Conservation (phyloP, 306 rosid genomes). For the Trifolium repens region DNA sequence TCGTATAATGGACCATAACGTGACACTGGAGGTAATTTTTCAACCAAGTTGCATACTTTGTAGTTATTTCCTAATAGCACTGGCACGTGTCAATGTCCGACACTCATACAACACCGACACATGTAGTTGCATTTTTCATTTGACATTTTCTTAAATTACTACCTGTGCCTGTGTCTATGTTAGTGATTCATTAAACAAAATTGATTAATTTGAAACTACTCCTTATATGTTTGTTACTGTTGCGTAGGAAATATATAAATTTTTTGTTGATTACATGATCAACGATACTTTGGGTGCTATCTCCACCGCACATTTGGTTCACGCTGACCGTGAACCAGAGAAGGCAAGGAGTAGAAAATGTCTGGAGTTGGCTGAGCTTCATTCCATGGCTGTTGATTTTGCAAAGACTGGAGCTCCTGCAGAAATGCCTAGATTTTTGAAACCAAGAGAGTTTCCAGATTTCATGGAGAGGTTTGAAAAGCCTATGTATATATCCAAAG, state of each 20-base stretch:
- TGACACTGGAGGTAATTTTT: constrained; percentile 73
- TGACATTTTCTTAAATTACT: not conserved
- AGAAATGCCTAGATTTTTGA: constrained; percentile 77
- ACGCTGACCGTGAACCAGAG: constrained; percentile 75
- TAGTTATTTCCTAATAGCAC: not conserved
- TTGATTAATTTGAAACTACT: constrained; percentile 25
- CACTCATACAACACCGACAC: not conserved
- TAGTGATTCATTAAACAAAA: not conserved
- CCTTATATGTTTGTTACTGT: constrained; percentile 35
- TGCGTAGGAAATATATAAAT: constrained; percentile 82
- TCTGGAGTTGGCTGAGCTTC: constrained; percentile 75
- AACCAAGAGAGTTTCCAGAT: constrained; percentile 84
- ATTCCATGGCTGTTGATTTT: constrained; percentile 97
- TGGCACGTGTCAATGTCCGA: not conserved
- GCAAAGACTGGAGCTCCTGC: constrained; percentile 98
- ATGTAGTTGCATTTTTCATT: not conserved
- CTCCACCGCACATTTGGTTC: constrained; percentile 93
- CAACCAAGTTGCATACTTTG: not conserved
- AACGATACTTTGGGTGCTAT: constrained; percentile 92
- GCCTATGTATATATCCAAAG: constrained; percentile 72
- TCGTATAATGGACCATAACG: constrained; percentile 80
- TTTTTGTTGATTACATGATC: constrained; percentile 93
- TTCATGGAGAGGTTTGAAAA: constrained; percentile 87
- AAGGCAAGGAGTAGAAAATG: constrained; percentile 78
- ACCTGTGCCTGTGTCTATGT: not conserved